Base-by-base conservation (phyloP, 2,329 filamentous ascomycete species). In the Beauveria sp. region DNA sequence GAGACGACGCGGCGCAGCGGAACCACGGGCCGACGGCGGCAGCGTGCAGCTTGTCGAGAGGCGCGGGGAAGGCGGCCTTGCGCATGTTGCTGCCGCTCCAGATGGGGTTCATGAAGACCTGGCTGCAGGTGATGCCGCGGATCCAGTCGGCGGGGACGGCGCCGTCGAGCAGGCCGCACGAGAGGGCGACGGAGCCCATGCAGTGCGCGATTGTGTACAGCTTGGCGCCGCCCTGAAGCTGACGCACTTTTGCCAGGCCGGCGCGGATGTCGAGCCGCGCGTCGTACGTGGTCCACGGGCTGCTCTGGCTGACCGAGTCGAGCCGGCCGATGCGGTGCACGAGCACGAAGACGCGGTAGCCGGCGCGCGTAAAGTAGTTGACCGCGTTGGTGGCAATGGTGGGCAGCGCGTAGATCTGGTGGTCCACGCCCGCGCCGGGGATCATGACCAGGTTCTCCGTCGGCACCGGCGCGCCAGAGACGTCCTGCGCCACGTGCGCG, bases 51-150 rank as follows among this genome's bases (percentile, higher is more conserved):
- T 28, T 44, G 40, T 44, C 41, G n/a, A 81, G 70, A 0, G 77
- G 72, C 2, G 84, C 65, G 0, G 80, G 80, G 46, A 79, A 79
- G 72, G 87, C 87, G 47, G 80, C 79, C 73, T 87, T 87, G 65
- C 80, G 74, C 71, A 79, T 76, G 72, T 87, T 87, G 62, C 78
- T 69, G 2, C 73, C 70, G 64, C 77, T 77, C 80, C 83, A 87
- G 51, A 83, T 75, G 1, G 84, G 82, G 70, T 87, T 82, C 76
- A 85, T 83, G 69, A 87, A 87, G 2, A 86, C 84, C 66, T 87
- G 84, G 41, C 80, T 84, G 68, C 78, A 80, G 0, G 79, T 80
- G 59, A 88, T 74, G 20, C 85, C 85, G 20, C 75, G 71, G 65
- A 88, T 77, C 83, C 84, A 87, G 46, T 69, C 69, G 0, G 78